Evolutionary conservation across 352 stramenopile species (phyloP), one percentile per base, ranked within the genome.

Genomic region (Phytopythium montanum): DNA sequence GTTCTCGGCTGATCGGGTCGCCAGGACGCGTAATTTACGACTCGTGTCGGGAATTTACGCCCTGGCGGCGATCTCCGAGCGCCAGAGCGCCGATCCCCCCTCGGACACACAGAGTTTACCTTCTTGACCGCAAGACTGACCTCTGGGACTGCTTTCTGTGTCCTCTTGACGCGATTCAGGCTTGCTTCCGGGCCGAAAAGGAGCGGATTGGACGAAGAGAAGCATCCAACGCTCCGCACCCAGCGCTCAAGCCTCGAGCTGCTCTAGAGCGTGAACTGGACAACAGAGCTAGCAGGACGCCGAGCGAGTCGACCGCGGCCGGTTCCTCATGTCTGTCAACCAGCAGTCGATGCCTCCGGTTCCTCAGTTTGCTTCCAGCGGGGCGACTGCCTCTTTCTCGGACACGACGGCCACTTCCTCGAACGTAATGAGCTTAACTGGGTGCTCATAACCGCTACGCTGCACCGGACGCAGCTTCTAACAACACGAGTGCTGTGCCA

Each of bases 321-420:
- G 10, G 49, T 55, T 14, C 41, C 56, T 56, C 44, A 50, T 38
- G 48, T 63, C 53, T 46, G 42, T 61, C 16, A 58, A 75, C 54
- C 69, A 80, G 62, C 82, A 86, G 67, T 84, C 80, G 56, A 89
- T 92, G 79, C 75, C 79, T 61, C 68, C 82, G 64, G 76, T 82
- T 66, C 80, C 82, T 66, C 75, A 92, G 66, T 85, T 88, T 88
- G 76, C 76, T 65, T 61, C 72, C 45, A 76, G 72, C 64, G 61
- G 72, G 53, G 59, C 70, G 61, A 58, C 73, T 63, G 63, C 63
- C 68, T 62, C 61, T 59, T 65, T 59, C 56, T 64, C 73, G 64
- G 67, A 79, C 53, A 67, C 79, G 59, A 66, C 72, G 62, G 51
- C 63, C 29, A 50, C 67, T 42, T 41, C 66, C 23, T 52, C 58